Conservation (phyloP, 352 stramenopile species). For the Phytopythium oedochilum region DNA sequence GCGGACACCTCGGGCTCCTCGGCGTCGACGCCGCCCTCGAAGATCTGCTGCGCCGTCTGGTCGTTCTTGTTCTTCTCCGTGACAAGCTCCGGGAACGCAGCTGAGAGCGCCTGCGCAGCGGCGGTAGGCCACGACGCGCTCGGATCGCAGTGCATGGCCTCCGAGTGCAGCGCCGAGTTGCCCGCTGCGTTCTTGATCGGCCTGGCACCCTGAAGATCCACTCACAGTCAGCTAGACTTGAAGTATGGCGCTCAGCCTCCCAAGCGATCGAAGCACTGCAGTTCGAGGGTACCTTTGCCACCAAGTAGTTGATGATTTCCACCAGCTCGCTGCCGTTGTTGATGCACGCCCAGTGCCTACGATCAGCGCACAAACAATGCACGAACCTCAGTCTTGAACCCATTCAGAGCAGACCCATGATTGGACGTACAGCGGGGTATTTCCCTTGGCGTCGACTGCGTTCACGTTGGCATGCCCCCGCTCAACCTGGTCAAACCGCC, state of each 20-base stretch:
- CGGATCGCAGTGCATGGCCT: conserved; percentile 72
- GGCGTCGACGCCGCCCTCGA: conserved; percentile 57
- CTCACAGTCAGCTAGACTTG: neutral
- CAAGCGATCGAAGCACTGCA: too few relatives aligned
- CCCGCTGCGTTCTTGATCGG: conserved; percentile 46
- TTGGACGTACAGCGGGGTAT: conserved; percentile 52
- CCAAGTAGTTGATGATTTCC: conserved; percentile 46
- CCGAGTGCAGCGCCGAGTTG: conserved; percentile 64
- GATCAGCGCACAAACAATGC: conserved; percentile 1
- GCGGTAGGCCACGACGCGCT: conserved; percentile 47
- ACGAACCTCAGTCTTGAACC: neutral
- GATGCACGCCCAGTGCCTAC: conserved; percentile 72
- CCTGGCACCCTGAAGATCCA: conserved; percentile 40
- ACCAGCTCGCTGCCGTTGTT: conserved; percentile 39
- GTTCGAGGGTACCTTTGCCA: conserved; percentile 35
- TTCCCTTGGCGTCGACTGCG: conserved; percentile 56
- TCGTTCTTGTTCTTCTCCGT: conserved; percentile 48
- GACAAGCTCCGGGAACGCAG: conserved; percentile 53
- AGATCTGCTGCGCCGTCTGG: conserved; percentile 55
- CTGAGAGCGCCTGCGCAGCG: conserved; percentile 31
- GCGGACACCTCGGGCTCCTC: conserved; percentile 27
- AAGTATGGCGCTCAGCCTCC: too few relatives aligned
- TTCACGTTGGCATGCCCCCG: conserved; percentile 55
- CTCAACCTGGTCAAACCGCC: conserved; percentile 43
- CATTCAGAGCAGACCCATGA: neutral